Base-by-base conservation (phyloP, 2,329 filamentous ascomycete genomes). In the Meredithiella fracta region DNA sequence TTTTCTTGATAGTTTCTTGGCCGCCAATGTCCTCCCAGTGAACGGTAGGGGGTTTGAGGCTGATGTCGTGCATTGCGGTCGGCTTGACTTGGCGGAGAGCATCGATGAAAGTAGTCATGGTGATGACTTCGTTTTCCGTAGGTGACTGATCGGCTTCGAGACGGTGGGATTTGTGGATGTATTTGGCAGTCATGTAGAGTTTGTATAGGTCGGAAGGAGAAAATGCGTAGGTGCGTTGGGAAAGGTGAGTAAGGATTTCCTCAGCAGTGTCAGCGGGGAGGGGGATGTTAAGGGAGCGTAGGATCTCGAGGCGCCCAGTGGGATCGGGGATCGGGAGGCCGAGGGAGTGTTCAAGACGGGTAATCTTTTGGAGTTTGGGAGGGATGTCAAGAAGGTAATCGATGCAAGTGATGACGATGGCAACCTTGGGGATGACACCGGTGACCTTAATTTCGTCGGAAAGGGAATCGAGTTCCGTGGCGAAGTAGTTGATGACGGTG, bases 21-120 rank as follows among this genome's bases (percentile, higher is more conserved):
- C 91, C 91, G 59, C 88, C 90, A 53, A 97, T 91, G 63, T 96
- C 87, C 51, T 77, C 74, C 89, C 89, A 97, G 66, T 77, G 78
- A 26, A 94, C 82, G 14, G 85, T 89, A 0, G 89, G 90, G 7
- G 87, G 90, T 64, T 94, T 86, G 50, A 96, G 74, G 65, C 92
- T 87, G 56, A 95, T 82, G 64, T 94, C 89, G 61, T 87, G 82
- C 79, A 97, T 91, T 2, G 88, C 86, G 1, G 85, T 89, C 1
- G 91, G 88, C 9, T 79, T 77, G n/a, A 89, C 80, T 56, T 78
- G 70, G 38, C 77, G 73, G 37, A 91, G 73, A 1, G 88, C 86
- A 40, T 73, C 66, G 34, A 80, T 73, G 53, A 88, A 75, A 63
- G 89, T 82, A 2, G 47, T 49, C 6, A 42, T 17, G 14, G 52